phyloP scores from a whole-genome alignment of 148 eudicot genomes.

The Salicornia ramosissima region DNA sequence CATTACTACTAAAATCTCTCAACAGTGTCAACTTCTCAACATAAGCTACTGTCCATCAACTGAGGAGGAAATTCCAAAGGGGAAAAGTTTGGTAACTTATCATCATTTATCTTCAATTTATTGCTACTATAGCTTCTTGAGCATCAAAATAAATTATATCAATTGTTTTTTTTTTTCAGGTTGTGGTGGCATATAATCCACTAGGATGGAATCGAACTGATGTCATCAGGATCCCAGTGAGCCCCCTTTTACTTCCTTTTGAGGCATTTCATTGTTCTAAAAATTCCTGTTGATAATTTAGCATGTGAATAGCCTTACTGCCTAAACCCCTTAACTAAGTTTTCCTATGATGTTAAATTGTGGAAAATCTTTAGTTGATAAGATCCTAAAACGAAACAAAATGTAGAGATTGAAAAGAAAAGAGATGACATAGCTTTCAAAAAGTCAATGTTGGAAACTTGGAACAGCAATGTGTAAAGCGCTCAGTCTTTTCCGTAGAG shows the following conservation, averaged over 20 bases:
- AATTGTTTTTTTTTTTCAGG: conserved; percentile 41
- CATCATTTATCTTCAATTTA: neutral
- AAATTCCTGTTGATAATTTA: neutral
- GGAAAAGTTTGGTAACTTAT: conserved; percentile 80
- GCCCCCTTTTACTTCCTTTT: conserved; percentile 15
- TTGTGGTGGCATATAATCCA: conserved; percentile 74
- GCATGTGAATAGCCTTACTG: neutral
- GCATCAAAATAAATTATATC: neutral
- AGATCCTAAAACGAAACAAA: neutral
- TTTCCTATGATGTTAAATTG: neutral
- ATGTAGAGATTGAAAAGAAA: neutral
- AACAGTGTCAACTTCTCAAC: conserved; percentile 81
- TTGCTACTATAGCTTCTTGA: neutral
- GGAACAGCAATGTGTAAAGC: too few relatives aligned
- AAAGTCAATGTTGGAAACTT: neutral
- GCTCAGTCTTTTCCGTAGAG: too few relatives aligned
- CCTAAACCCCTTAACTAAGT: too few relatives aligned
- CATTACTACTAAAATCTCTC: conserved; percentile 1
- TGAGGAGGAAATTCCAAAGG: conserved; percentile 57
- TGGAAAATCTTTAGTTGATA: neutral
- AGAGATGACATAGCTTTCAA: neutral
- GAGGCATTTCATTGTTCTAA: neutral
- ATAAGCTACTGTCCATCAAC: conserved; percentile 86
- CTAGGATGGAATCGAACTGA: conserved; percentile 89
- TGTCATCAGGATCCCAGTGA: conserved; percentile 66